Evolutionary conservation across 1,139 yeast genomes (phyloP).

Genomic region (Sugiyamaella castrensis): DNA sequence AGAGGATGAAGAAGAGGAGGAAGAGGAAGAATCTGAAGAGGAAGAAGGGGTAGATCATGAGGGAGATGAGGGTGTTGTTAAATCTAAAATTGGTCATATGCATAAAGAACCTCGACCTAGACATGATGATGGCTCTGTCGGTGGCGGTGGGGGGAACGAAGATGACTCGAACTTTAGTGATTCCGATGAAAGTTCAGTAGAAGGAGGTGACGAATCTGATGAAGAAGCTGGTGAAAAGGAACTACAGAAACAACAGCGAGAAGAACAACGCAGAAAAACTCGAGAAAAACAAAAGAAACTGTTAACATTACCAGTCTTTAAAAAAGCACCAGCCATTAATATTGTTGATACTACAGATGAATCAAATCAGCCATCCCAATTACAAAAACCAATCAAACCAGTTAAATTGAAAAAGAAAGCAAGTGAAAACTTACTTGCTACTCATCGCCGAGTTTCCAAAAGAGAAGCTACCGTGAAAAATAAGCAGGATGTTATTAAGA

Average conservation of each 20-base stretch:
- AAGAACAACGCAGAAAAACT: conserved; percentile 26
- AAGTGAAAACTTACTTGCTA: conserved; percentile 47
- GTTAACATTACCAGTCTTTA: conserved; percentile 27
- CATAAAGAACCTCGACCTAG: background rate
- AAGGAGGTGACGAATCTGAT: conserved; percentile 31
- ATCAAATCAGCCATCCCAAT: conserved; percentile 17
- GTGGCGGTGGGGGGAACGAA: conserved; percentile 13
- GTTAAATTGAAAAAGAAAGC: conserved; percentile 10
- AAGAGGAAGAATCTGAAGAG: conserved; percentile 21
- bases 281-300: conserved; percentile 28
- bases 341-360: background rate
- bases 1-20: conserved; percentile 30
- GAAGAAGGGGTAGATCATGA: conserved; percentile 24
- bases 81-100: background rate
- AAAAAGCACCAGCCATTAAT: conserved; percentile 4
- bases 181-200: conserved; percentile 29
- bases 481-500: conserved; percentile 73
- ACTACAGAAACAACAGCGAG: conserved; percentile 31
- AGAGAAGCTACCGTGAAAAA: conserved; percentile 77
- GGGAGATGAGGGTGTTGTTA: conserved; percentile 15
- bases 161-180: conserved; percentile 37
- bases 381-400: conserved; percentile 26
- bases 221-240: conserved; percentile 39
- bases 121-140: conserved; percentile 12
- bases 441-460: conserved; percentile 70